A percentile compares a stretch with the other conserved stretches of the same genome.
phyloP scores from a whole-genome alignment of 305 asterid species.

The Galium porrigens region DNA sequence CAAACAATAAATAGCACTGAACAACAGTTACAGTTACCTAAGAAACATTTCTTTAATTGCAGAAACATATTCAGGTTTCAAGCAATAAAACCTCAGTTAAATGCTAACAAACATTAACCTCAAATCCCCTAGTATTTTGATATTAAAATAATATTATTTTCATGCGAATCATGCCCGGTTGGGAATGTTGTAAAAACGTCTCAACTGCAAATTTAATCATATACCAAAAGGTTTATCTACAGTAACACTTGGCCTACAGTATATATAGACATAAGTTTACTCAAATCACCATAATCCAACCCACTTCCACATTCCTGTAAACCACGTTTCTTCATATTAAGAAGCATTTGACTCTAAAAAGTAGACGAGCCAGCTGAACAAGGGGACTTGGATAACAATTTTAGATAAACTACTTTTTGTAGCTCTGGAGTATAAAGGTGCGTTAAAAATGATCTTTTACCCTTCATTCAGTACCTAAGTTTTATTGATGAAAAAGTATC shows the following conservation, averaged over 20 bases:
- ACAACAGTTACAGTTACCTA: not conserved
- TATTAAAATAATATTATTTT: not conserved
- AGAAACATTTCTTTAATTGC: not conserved
- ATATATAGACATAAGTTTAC: not conserved
- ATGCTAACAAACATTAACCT: not conserved
- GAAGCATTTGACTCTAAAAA: not conserved
- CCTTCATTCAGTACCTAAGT: not conserved
- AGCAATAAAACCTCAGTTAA: not conserved
- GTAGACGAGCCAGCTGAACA: not conserved
- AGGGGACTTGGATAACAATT: not conserved
- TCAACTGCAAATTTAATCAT: conserved; percentile 1
- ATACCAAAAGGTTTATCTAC: not conserved
- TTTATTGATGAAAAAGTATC: not conserved
- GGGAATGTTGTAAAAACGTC: not conserved
- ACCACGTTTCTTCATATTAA: not conserved
- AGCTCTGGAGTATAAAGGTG: not conserved
- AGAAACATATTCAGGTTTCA: not conserved
- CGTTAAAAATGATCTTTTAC: not conserved
- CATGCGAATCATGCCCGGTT: not conserved
- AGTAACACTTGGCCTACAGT: not conserved
- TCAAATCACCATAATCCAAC: not conserved
- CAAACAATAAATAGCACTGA: not conserved
- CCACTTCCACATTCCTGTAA: not conserved
- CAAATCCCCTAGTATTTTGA: not conserved
- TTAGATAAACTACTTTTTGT: not conserved